Evolutionary conservation across 345 rosid species (phyloP), one percentile per base, ranked within the genome.

Genomic region (Salix suchowensis): DNA sequence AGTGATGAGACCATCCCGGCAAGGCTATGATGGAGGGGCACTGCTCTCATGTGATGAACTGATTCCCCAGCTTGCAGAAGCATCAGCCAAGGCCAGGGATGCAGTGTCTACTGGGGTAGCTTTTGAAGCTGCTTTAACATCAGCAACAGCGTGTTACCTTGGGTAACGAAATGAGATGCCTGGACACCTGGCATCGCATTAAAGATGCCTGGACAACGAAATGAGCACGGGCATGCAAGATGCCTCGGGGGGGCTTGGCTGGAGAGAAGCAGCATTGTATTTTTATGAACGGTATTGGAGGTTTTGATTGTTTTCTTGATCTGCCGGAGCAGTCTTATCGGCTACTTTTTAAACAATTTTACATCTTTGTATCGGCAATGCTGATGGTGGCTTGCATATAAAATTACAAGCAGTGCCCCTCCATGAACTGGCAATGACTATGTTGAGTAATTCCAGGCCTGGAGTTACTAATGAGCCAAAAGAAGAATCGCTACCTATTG

Each of bases 1-100:
- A 34, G 36, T 34, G 36, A 34, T 34, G 97, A 91, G 84, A 74
- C 88, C 88, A 44, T 3, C 21, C 97, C 97, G 7, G 97, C 97
- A 30, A 90, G 96, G 80, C 97, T 34, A 87, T 69, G 89, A 94
- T 84, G 36, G 36, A 34, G 6, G 36, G 36, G 36, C 36, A 34
- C 36, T 34, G 36, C 88, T 93, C 65, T 85, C 89, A 75, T 88
- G 91, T 61, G 81, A 96, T 79, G 97, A 96, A n/a, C 84, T 90
- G 84, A 83, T 90, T 76, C 97, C 97, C 6, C 91, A 34, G 32
- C 87, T 93, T 70, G 94, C 89, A 6, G 97, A 93, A 88, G 96
- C 96, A 46, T 93, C 96, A 16, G 93, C 96, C 3, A 93, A 89
- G 87, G 97, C 97, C 52, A 93, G 92, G 2, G 97, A 93, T 83